Evolutionary conservation across 108 stramenopile species (phyloP), one percentile per base, ranked within the genome.

Genomic region (Nannochloropsis oceanica): DNA sequence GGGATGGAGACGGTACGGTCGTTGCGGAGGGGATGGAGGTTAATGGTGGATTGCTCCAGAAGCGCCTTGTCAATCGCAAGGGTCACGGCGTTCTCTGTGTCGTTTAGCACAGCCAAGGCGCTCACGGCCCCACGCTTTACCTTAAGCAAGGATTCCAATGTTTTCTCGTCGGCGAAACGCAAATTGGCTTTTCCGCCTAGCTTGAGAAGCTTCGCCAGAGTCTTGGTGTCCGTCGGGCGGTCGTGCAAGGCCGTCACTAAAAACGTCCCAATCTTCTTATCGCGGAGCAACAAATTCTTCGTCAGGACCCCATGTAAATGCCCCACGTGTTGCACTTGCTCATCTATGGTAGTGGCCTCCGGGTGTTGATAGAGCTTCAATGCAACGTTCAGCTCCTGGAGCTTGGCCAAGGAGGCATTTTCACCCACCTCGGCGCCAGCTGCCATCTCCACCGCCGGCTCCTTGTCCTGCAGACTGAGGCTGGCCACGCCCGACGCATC

Each of bases 181-280:
- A 98, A 87, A 82, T 96, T 96, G n/a, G 92, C 91, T 82, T 95
- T 95, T 14, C 95, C 96, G 26, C 91, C 89, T 83, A 98, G 91
- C n/a, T 93, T 93, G 27, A 98, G 91, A 27, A 92, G 44, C 81
- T 89, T 91, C 44, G 91, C 96, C 44, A 98, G 89, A 24, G 91
- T 92, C 87, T 96, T 96, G 43, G 95, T 95, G 86, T 96, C 86
- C 34, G 85, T 85, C 25, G 85, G 83, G 43, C 84, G 86, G 79
- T 86, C 84, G 44, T 86, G 84, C 13, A 26, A 12, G 8, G 44
- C 88, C 1, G 89, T 89, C 24, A 90, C 80, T 25, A 90, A 79
- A 82, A 84, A 89, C 20, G 89, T 27, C 8, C 90, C 90, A 84
- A 73, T 34, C 50, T 83, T 84, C 43, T 43, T 80, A 27, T 84